A percentile compares a stretch with the other conserved stretches of the same genome.
Evolutionary conservation across 768 basidiomycete genomes (phyloP).

Genomic region (Suillus discolor): DNA sequence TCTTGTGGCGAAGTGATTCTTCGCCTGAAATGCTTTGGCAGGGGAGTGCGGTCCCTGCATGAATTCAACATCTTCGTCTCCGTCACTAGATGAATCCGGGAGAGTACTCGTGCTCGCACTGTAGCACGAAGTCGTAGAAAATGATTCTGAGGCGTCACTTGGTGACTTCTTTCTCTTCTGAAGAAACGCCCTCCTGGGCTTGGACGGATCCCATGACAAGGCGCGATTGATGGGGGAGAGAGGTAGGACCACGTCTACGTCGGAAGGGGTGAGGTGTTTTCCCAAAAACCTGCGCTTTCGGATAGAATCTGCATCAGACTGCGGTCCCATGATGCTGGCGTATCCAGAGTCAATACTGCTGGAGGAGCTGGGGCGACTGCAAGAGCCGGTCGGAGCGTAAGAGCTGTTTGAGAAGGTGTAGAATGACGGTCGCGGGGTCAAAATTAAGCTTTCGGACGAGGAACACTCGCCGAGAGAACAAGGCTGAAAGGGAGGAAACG

Average conservation of each 20-base stretch:
- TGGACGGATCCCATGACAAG: constrained; percentile 16
- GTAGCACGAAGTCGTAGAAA: constrained; percentile 5
- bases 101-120: background rate
- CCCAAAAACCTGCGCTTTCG: constrained; percentile 5
- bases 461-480: constrained; percentile 18
- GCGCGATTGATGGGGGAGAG: constrained; percentile 13
- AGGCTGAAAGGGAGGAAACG: constrained; percentile 17
- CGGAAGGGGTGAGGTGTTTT: background rate
- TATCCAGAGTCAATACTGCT: constrained; percentile 33
- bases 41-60: constrained; percentile 5
- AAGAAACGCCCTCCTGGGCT: constrained; percentile 22
- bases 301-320: constrained; percentile 14
- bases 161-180: constrained; percentile 28
- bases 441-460: constrained; percentile 13
- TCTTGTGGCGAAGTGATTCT: constrained; percentile 26
- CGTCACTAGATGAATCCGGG: background rate
- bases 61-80: background rate
- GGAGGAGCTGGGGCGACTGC: constrained; percentile 22
- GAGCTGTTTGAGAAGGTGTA: constrained; percentile 10
- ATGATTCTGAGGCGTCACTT: background rate
- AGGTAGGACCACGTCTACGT: constrained; percentile 16
- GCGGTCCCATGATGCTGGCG: constrained; percentile 28
- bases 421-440: constrained; percentile 26
- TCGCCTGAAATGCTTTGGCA: constrained; percentile 24
- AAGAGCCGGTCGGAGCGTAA: constrained; percentile 4